Conservation (phyloP, 306 rosid genomes). For the Medicago truncatula region DNA sequence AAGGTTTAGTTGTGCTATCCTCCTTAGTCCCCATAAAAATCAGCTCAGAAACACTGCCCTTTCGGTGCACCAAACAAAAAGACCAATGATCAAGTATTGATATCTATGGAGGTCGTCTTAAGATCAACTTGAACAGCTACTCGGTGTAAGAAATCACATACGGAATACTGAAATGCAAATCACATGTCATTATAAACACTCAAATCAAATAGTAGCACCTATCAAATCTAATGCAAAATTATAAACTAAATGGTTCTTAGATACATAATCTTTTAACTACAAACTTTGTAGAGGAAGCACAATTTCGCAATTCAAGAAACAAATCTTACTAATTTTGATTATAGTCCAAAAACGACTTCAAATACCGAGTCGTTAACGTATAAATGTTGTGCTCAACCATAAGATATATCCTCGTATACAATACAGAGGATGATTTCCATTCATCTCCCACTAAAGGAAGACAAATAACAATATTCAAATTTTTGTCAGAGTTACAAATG, state of each 20-base stretch:
- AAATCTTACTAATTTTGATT: too few relatives aligned
- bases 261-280: background rate
- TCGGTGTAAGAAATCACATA: slow-evolving; percentile 20
- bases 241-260: background rate
- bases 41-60: slow-evolving; percentile 35
- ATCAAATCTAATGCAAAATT: slow-evolving; percentile 32
- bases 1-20: slow-evolving; percentile 80
- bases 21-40: slow-evolving; percentile 89
- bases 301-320: too few relatives aligned
- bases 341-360: too few relatives aligned
- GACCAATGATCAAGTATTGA: slow-evolving; percentile 33
- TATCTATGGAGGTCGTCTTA: slow-evolving; percentile 41
- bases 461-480: background rate
- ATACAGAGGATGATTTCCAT: too few relatives aligned
- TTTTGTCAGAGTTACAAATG: background rate
- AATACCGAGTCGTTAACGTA: background rate
- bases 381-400: background rate
- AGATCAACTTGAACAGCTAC: slow-evolving; percentile 38
- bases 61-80: slow-evolving; percentile 25
- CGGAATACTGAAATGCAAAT: slow-evolving; percentile 24
- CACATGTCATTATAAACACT: background rate
- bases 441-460: too few relatives aligned
- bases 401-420: background rate
- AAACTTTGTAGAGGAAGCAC: too few relatives aligned
- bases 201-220: slow-evolving; percentile 20